phyloP scores from a whole-genome alignment of 2,329 filamentous ascomycete genomes.

The Thelonectria rubi region DNA sequence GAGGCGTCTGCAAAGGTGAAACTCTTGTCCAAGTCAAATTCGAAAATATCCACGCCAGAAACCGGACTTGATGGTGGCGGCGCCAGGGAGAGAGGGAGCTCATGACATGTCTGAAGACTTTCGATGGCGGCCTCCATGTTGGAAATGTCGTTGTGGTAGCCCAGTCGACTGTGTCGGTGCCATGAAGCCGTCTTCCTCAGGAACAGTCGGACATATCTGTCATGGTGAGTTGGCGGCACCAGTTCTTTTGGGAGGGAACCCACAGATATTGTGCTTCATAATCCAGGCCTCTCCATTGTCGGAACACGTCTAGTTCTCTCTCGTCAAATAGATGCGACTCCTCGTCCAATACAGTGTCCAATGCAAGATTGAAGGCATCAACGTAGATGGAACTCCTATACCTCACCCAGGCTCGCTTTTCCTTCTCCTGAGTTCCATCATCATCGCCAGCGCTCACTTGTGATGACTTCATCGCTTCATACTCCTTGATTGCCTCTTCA shows the following conservation, averaged over 20 bases:
- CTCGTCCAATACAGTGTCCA: slow-evolving; percentile 89
- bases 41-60: slow-evolving; percentile 51
- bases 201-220: slow-evolving; percentile 89
- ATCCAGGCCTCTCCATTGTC: slow-evolving; percentile 73
- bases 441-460: slow-evolving; percentile 50
- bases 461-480: slow-evolving; percentile 74
- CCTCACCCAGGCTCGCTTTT: slow-evolving; percentile 67
- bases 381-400: slow-evolving; percentile 93
- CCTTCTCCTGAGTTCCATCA: slow-evolving; percentile 51
- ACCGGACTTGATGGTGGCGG: slow-evolving; percentile 29
- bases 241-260: slow-evolving; percentile 43
- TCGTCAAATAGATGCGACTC: slow-evolving; percentile 88
- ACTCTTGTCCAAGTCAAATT: slow-evolving; percentile 57
- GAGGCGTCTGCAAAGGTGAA: slow-evolving; percentile 87
- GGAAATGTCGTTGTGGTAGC: slow-evolving; percentile 84
- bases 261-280: slow-evolving; percentile 95
- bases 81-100: slow-evolving; percentile 58
- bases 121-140: slow-evolving; percentile 73
- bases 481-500: slow-evolving; percentile 79
- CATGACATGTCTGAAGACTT: slow-evolving; percentile 66
- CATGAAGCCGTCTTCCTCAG: slow-evolving; percentile 90
- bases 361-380: slow-evolving; percentile 92
- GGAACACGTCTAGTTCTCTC: slow-evolving; percentile 80
- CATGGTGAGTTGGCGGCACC: slow-evolving; percentile 21
- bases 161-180: slow-evolving; percentile 82